phyloP scores from a whole-genome alignment of 805 yeast species.

The Myxozyma monticola region DNA sequence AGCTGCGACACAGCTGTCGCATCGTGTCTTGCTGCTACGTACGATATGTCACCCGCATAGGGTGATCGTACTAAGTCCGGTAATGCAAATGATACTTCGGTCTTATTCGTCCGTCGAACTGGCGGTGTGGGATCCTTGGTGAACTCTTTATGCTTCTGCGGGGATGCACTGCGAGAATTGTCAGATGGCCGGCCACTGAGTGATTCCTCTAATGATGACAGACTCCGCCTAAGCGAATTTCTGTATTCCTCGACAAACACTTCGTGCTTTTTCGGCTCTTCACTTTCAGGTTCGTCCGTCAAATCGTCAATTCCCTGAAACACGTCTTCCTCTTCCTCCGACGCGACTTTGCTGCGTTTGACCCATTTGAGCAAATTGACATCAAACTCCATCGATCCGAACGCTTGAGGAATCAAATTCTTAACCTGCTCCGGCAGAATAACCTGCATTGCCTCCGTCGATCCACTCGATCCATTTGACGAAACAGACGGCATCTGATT shows the following conservation, averaged over 20 bases:
- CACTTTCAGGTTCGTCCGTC: constrained; percentile 11
- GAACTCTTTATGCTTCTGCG: constrained; percentile 8
- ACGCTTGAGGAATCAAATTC: constrained; percentile 7
- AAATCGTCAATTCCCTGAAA: constrained; percentile 35
- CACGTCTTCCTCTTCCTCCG: constrained; percentile 30
- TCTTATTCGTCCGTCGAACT: no score
- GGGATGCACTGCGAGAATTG: constrained; percentile 7
- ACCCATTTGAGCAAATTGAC: constrained; percentile 30
- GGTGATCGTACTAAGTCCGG: constrained; percentile 1
- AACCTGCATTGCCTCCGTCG: constrained; percentile 25
- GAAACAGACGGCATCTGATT: background rate
- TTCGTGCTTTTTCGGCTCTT: constrained; percentile 11
- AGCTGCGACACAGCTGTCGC: constrained; percentile 45
- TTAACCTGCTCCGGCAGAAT: constrained; percentile 23
- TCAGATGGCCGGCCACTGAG: constrained; percentile 6
- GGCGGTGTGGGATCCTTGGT: background rate
- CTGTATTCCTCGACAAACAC: constrained; percentile 10
- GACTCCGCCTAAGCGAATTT: constrained; percentile 14
- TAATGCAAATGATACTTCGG: constrained; percentile 24
- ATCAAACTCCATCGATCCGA: constrained; percentile 23
- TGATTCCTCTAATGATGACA: constrained; percentile 20
- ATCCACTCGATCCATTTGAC: constrained; percentile 8
- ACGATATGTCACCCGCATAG: constrained; percentile 30
- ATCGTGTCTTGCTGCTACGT: constrained; percentile 33
- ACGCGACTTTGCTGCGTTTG: constrained; percentile 2